phyloP scores from a whole-genome alignment of 768 basidiomycete species.

The Xerocomellus amylosporus region DNA sequence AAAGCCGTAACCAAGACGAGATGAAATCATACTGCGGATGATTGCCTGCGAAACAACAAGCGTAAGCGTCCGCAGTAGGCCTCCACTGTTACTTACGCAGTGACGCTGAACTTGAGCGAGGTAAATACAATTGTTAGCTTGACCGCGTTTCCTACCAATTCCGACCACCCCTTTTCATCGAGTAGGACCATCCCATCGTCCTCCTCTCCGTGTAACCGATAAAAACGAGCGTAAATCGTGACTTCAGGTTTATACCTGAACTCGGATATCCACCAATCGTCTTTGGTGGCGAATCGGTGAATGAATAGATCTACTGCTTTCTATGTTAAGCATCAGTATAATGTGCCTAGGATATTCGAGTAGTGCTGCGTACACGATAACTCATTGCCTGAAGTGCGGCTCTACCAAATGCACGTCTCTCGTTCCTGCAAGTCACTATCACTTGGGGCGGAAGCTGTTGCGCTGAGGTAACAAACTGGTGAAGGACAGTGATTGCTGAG shows the following conservation, averaged over 20 bases:
- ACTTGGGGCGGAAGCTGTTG: constrained; percentile 32
- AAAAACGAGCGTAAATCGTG: constrained; percentile 34
- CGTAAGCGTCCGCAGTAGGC: constrained; percentile 11
- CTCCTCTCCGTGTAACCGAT: constrained; percentile 32
- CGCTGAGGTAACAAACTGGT: constrained; percentile 29
- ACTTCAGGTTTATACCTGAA: constrained; percentile 33
- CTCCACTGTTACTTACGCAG: constrained; percentile 25
- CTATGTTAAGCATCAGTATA: constrained; percentile 16
- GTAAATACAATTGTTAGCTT: constrained; percentile 33
- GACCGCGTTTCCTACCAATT: constrained; percentile 33
- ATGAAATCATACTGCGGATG: constrained; percentile 23
- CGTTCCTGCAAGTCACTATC: constrained; percentile 31
- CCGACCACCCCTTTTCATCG: constrained; percentile 33
- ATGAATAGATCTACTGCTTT: constrained; percentile 33
- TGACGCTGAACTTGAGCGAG: constrained; percentile 34
- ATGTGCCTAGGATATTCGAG: background rate
- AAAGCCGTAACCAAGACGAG: background rate
- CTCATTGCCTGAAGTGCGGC: constrained; percentile 32
- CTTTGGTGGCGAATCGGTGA: constrained; percentile 35
- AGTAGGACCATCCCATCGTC: constrained; percentile 33
- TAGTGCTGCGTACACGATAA: constrained; percentile 26
- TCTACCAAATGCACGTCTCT: constrained; percentile 33
- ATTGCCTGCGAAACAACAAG: constrained; percentile 18
- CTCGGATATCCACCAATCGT: constrained; percentile 37
- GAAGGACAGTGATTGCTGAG: constrained; percentile 27